Evolutionary conservation across 768 basidiomycete species (phyloP).

Genomic region (Ramaria rubella): DNA sequence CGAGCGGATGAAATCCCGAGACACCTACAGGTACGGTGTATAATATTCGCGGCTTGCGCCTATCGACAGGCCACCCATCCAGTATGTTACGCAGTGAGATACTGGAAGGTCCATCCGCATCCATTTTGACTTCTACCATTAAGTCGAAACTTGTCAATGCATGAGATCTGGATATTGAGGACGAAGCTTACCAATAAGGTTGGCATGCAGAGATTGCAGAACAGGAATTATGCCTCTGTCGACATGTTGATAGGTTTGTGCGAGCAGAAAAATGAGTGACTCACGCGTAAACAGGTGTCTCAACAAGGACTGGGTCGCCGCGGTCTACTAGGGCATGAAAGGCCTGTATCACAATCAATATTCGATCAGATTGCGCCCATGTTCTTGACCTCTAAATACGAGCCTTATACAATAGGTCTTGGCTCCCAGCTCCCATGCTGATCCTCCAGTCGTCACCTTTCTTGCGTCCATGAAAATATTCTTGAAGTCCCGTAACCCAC

Average conservation of each 20-base stretch:
- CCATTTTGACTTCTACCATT: conserved; percentile 65
- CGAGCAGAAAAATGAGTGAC: conserved; percentile 30
- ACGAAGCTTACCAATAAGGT: conserved; percentile 46
- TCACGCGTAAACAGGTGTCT: conserved; percentile 55
- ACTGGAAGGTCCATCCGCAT: conserved; percentile 62
- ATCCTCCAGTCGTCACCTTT: conserved; percentile 65
- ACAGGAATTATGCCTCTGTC: conserved; percentile 61
- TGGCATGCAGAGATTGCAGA: conserved; percentile 48
- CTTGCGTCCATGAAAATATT: conserved; percentile 55
- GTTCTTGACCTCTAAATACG: no score
- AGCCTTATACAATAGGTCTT: conserved; percentile 87
- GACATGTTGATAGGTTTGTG: background rate
- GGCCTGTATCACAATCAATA: conserved; percentile 57
- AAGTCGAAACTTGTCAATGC: background rate
- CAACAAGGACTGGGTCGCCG: conserved; percentile 76
- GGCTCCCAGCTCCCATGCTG: conserved; percentile 76
- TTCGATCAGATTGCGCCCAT: no score
- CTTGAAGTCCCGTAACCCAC: conserved; percentile 72
- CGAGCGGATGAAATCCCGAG: conserved; percentile 4
- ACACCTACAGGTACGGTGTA: conserved; percentile 70
- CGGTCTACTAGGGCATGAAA: conserved; percentile 64
- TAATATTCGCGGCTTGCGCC: conserved; percentile 67
- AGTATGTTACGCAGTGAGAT: conserved; percentile 54
- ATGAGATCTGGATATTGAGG: conserved; percentile 5
- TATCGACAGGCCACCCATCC: conserved; percentile 65